These are phyloP conservation scores for Zizania latifolia DNA, from an alignment of 176 grass and related monocot species.

Conservation along the genomic window DNA sequence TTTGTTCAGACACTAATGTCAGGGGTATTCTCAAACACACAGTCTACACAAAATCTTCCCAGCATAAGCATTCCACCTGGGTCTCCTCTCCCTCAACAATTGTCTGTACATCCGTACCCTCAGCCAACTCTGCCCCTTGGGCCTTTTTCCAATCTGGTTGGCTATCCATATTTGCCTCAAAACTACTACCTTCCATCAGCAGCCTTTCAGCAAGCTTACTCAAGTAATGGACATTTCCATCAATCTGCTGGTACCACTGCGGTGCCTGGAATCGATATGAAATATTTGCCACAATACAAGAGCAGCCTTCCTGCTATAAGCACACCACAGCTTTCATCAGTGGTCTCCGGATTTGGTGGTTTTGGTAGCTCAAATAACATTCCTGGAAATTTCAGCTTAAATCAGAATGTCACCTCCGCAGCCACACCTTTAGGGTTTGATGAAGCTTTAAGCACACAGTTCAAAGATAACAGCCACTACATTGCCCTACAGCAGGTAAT, in stretches of 20 bases:
- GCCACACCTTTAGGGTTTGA: slow-evolving; percentile 63
- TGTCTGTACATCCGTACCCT: slow-evolving; percentile 78
- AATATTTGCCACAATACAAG: slow-evolving; percentile 92
- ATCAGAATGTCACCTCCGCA: slow-evolving; percentile 45
- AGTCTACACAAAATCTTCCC: slow-evolving; percentile 53
- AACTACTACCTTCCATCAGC: slow-evolving; percentile 81
- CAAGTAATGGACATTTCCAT: slow-evolving; percentile 74
- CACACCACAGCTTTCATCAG: slow-evolving; percentile 55
- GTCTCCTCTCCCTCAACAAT: slow-evolving; percentile 63
- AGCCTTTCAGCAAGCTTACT: slow-evolving; percentile 78
- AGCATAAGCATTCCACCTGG: slow-evolving; percentile 53
- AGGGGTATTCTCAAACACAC: slow-evolving; percentile 60
- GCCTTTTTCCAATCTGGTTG: slow-evolving; percentile 73
- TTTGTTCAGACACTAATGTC: slow-evolving; percentile 52
- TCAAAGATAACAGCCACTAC: slow-evolving; percentile 78
- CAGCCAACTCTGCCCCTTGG: slow-evolving; percentile 78
- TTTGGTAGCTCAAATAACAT: slow-evolving; percentile 67
- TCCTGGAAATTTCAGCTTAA: slow-evolving; percentile 61
- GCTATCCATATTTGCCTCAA: slow-evolving; percentile 80
- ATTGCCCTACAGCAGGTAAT: slow-evolving; percentile 81
- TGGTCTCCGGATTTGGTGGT: slow-evolving; percentile 56
- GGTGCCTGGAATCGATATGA: slow-evolving; percentile 63
- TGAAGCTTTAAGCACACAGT: slow-evolving; percentile 70
- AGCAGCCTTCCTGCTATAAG: slow-evolving; percentile 53
- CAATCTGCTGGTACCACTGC: slow-evolving; percentile 51